Evolutionary conservation across 2,329 filamentous ascomycete species (phyloP), one percentile per base, ranked within the genome.

Genomic region (Hypoxylon sp.): DNA sequence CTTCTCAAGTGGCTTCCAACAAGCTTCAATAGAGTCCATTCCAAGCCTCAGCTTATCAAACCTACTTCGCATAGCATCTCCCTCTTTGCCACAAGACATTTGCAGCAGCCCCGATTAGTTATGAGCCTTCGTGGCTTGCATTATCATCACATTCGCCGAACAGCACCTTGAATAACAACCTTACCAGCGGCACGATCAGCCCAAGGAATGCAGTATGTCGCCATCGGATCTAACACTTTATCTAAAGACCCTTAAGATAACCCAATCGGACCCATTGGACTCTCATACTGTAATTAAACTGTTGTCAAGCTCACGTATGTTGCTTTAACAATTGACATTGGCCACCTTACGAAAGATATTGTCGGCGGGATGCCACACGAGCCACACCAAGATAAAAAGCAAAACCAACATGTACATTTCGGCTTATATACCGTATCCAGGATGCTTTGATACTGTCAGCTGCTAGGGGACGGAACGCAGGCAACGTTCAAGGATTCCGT

Each of bases 391-490:
- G 44, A n/a, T n/a, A 40, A 54, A 50, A 64, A 53, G 55, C 17
- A 61, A 55, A 17, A 22, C 27, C 33, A 27, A 27, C 25, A 27
- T 27, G 25, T 27, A 31, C 51, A 46, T 31, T 46, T 59, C 61
- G 51, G 62, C 44, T 61, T 14, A 51, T 60, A 55, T 69, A 69
- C 69, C 66, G 63, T 66, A 71, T 71, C 66, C 60, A 66, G 31
- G n/a, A 49, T 55, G 42, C 40, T 17, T 31, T 66, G 27, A 57
- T 64, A 66, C 66, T 69, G 66, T 66, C 11, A 20, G 50, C 51
- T 51, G 42, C 48, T 56, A 67, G 55, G 25, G 42, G 35, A 58
- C 48, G 44, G 54, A 35, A 66, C 37, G 13, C 48, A 60, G 42
- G 57, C 51, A 66, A 40, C 11, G 25, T 50, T 55, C 61, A 55